Evolutionary conservation across 331 rosid species (phyloP), one percentile per base, ranked within the genome.

Genomic region (Erythrophleum ivorense): DNA sequence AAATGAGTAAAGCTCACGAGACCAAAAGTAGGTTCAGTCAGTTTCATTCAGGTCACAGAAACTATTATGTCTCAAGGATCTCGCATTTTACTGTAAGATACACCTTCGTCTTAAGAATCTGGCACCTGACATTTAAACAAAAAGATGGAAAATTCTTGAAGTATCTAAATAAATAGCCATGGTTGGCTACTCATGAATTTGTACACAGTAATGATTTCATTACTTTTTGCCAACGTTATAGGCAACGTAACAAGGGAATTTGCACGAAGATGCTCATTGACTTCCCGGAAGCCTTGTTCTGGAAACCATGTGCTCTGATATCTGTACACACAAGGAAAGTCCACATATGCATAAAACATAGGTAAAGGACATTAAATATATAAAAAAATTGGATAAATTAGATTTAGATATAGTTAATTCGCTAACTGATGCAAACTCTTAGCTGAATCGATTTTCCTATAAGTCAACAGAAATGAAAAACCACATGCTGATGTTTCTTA

Each of bases 271-370:
- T n/a, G 19, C 74, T 68, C 82, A 81, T 71, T 80, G 68, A 33
- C 78, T 82, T 50, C 72, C 77, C 21, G 33, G 80, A 6, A 73
- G 78, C 80, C 85, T 86, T 81, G 10, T 66, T 77, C 80, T 85
- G 46, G 97, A 90, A 75, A 87, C 87, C 94, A 92, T 88, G 89
- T 94, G 87, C 86, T 90, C 95, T 24, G 88, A 79, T 81, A 84
- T 92, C 98, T 91, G 90, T 77, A 64, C 75, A 81, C 75, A 84
- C 43, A 0, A 70, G 40, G 53, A 81, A 77, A 24, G 36, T 49
- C 60, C 55, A 60, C 50, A 77, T 40, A 45, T 24, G 10, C 10
- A 54, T 16, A 15, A 57, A 70, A 69, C 34, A 14, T 14, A n/a
- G 41, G 6, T 16, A 7, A 63, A 77, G 6, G 45, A 55, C 63